These are phyloP conservation scores for Discostella stelligeroides DNA, from an alignment of 108 stramenopile genomes.

Conservation along the genomic window DNA sequence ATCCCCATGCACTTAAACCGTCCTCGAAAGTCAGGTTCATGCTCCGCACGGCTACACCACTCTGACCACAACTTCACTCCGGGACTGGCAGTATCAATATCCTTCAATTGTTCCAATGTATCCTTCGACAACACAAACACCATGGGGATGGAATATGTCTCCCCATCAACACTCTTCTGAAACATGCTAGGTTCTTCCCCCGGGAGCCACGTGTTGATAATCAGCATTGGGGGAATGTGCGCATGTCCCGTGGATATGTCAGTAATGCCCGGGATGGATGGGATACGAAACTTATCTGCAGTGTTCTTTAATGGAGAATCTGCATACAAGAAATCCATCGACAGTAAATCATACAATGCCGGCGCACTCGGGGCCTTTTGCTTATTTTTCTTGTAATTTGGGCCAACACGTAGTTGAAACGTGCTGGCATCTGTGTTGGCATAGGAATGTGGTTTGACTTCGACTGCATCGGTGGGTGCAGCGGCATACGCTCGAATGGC, in stretches of 20 bases:
- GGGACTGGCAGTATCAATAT: constrained; percentile 57
- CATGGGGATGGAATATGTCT: constrained; percentile 51
- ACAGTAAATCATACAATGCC: constrained; percentile 48
- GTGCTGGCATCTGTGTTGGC: constrained; percentile 18
- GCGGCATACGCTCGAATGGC: constrained; percentile 27
- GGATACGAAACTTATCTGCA: constrained; percentile 41
- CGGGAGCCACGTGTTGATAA: constrained; percentile 50
- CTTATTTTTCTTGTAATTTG: constrained; percentile 54
- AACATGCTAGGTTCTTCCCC: constrained; percentile 54
- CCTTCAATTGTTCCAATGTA: constrained; percentile 56
- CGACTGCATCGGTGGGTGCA: not conserved
- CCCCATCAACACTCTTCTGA: constrained; percentile 34
- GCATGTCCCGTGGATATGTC: constrained; percentile 52
- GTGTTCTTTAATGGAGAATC: constrained; percentile 32
- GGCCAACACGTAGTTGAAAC: constrained; percentile 49
- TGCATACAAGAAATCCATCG: constrained; percentile 48
- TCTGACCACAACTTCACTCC: constrained; percentile 60
- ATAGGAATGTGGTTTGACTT: constrained; percentile 43
- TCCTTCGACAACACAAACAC: constrained; percentile 54
- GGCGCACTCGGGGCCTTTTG: constrained; percentile 53
- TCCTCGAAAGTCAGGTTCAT: constrained; percentile 55
- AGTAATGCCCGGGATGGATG: constrained; percentile 52
- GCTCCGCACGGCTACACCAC: constrained; percentile 60
- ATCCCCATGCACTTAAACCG: constrained; percentile 63
- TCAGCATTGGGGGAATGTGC: constrained; percentile 57